Evolutionary conservation across 2,329 filamentous ascomycete genomes (phyloP).

Genomic region (Arachnopeziza araneosa): DNA sequence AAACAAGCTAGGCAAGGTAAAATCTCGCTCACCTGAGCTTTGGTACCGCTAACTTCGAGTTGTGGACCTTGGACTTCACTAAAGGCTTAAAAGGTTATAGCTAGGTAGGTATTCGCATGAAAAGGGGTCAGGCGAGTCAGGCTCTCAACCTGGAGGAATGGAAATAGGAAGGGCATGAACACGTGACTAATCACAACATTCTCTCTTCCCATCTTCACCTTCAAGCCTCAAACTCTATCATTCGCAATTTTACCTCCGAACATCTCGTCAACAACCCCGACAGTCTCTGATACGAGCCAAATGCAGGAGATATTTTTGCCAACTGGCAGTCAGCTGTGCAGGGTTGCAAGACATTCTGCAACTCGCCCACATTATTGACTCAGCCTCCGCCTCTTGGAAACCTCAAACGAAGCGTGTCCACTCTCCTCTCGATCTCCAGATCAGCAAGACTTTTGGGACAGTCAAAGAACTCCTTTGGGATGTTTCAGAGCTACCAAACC

Average conservation of each 20-base stretch:
- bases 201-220: no score
- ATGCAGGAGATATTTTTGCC: neutral
- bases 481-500: neutral
- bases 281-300: neutral
- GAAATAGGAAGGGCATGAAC: no score
- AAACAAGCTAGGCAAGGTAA: no score
- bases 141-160: no score
- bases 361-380: neutral
- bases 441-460: neutral
- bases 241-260: neutral
- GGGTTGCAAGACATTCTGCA: neutral
- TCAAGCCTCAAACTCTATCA: neutral
- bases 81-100: no score
- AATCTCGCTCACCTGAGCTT: no score
- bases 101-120: no score
- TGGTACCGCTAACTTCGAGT: no score
- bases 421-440: neutral
- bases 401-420: neutral
- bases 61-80: no score
- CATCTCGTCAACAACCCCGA: neutral
- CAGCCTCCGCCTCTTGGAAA: neutral
- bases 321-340: neutral
- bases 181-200: no score
- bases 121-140: no score
- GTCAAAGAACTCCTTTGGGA: neutral